phyloP scores from a whole-genome alignment of 805 yeast genomes.

The Kazachstania taianensis region DNA sequence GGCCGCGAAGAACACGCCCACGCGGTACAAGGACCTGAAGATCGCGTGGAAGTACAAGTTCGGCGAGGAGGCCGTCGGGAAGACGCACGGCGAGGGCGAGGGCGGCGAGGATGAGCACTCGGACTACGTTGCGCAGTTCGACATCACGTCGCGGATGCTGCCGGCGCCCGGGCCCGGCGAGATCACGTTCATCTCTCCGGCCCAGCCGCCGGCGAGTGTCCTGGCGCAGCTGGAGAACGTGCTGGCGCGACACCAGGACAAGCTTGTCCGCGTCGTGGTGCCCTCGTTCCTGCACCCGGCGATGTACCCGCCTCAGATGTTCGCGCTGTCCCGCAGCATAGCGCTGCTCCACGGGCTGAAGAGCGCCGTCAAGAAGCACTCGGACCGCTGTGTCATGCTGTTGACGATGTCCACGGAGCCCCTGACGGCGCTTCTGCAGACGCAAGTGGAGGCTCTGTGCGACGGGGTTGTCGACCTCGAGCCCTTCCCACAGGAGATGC shows the following conservation, averaged over 20 bases:
- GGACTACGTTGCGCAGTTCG: slow-evolving; percentile 57
- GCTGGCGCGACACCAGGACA: slow-evolving; percentile 31
- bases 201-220: slow-evolving; percentile 21
- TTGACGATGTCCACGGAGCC: slow-evolving; percentile 55
- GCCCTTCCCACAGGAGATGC: slow-evolving; percentile 71
- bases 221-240: slow-evolving; percentile 37
- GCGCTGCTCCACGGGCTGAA: slow-evolving; percentile 55
- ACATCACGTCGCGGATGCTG: slow-evolving; percentile 57
- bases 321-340: slow-evolving; percentile 39
- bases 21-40: slow-evolving; percentile 43
- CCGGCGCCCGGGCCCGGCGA: slow-evolving; percentile 59
- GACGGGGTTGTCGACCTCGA: slow-evolving; percentile 67
- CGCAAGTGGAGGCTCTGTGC: slow-evolving; percentile 46
- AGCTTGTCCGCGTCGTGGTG: slow-evolving; percentile 52
- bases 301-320: slow-evolving; percentile 44
- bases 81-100: slow-evolving; percentile 17
- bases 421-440: slow-evolving; percentile 40
- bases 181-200: slow-evolving; percentile 42
- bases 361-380: slow-evolving; percentile 38
- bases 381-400: slow-evolving; percentile 39
- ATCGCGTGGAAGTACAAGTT: slow-evolving; percentile 92
- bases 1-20: slow-evolving; percentile 9
- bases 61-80: slow-evolving; percentile 24
- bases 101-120: slow-evolving; percentile 30
- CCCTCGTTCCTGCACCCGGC: slow-evolving; percentile 80